Percentiles rank a stretch among this genome's conserved stretches.
These are phyloP conservation scores for Ocimum tenuiflorum DNA, from an alignment of 257 asterid genomes.

Conservation along the genomic window DNA sequence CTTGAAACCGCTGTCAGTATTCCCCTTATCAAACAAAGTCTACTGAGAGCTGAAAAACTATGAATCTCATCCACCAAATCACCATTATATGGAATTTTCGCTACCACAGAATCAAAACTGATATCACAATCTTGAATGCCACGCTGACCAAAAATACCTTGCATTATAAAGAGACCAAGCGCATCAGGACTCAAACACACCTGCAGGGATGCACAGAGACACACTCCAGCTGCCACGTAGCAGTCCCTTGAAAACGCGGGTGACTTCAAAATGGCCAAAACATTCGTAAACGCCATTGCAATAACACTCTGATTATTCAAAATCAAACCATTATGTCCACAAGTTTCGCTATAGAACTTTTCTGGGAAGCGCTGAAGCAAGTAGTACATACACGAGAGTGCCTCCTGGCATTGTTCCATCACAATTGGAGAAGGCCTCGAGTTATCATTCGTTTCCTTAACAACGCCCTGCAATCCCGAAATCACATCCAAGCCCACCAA, in stretches of 20 bases:
- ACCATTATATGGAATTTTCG: slow-evolving; percentile 48
- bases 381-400: slow-evolving; percentile 88
- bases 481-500: slow-evolving; percentile 72
- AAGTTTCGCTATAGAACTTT: slow-evolving; percentile 27
- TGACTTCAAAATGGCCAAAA: slow-evolving; percentile 61
- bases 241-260: slow-evolving; percentile 81
- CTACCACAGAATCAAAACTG: slow-evolving; percentile 28
- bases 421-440: slow-evolving; percentile 88
- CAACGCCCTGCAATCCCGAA: slow-evolving; percentile 51
- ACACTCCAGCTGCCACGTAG: slow-evolving; percentile 93
- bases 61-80: slow-evolving; percentile 50
- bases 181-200: slow-evolving; percentile 60
- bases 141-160: slow-evolving; percentile 52
- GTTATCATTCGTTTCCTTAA: slow-evolving; percentile 45
- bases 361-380: slow-evolving; percentile 80
- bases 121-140: slow-evolving; percentile 26
- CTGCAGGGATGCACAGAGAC: slow-evolving; percentile 77
- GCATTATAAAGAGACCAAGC: slow-evolving; percentile 64
- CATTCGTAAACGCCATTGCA: slow-evolving; percentile 39
- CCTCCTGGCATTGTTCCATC: slow-evolving; percentile 96
- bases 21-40: slow-evolving; percentile 90
- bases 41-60: slow-evolving; percentile 52
- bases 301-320: slow-evolving; percentile 25
- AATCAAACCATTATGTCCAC: slow-evolving; percentile 16
- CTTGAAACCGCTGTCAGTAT: slow-evolving; percentile 90